Percentiles rank a stretch among this genome's conserved stretches.
Conservation (phyloP, 2,329 filamentous ascomycete genomes). For the Ophiostoma ulmi region DNA sequence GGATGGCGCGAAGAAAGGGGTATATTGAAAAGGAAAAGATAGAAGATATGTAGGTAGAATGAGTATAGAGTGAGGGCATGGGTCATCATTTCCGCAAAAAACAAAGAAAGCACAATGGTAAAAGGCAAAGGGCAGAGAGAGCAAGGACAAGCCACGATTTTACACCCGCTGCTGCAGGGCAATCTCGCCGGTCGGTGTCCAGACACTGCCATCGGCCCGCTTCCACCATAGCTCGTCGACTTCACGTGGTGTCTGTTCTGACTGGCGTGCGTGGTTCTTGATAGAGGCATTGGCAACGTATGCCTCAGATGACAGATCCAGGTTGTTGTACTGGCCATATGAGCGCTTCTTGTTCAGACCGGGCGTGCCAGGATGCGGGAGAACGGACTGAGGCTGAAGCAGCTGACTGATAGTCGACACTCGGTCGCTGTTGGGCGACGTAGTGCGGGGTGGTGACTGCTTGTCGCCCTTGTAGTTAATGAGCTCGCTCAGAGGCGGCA, state of each 20-base stretch:
- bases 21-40: slow-evolving; percentile 9
- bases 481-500: slow-evolving; percentile 29
- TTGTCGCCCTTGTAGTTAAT: slow-evolving; percentile 25
- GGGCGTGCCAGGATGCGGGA: slow-evolving; percentile 14
- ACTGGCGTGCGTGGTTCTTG: slow-evolving; percentile 28
- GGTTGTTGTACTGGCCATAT: slow-evolving; percentile 27
- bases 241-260: slow-evolving; percentile 18
- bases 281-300: slow-evolving; percentile 18
- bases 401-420: slow-evolving; percentile 27
- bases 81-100: not conserved
- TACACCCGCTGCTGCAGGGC: not conserved
- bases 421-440: slow-evolving; percentile 23
- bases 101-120: slow-evolving; percentile 3
- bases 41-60: not conserved
- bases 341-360: slow-evolving; percentile 26
- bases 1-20: not conserved
- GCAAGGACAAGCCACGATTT: not conserved
- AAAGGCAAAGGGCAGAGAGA: not conserved
- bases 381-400: slow-evolving; percentile 22
- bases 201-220: slow-evolving; percentile 28
- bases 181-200: slow-evolving; percentile 25
- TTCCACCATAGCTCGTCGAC: slow-evolving; percentile 28
- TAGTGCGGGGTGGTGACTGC: not conserved
- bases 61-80: not conserved
- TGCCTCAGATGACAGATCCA: slow-evolving; percentile 19